phyloP scores from a whole-genome alignment of 2,329 filamentous ascomycete genomes.

The Calycina marina region DNA sequence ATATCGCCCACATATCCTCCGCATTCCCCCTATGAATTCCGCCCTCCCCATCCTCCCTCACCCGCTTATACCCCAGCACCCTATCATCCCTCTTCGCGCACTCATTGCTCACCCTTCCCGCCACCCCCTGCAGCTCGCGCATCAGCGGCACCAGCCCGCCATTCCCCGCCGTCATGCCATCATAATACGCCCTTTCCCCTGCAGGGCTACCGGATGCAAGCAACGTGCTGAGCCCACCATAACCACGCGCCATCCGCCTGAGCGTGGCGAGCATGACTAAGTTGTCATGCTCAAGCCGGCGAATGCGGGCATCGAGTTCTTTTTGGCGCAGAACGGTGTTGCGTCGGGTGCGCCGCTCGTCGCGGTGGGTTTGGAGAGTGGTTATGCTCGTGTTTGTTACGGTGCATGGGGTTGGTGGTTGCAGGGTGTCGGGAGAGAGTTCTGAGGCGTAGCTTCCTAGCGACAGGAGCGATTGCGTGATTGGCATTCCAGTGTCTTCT shows the following conservation, averaged over 20 bases:
- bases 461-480: not conserved
- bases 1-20: no score
- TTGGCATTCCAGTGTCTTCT: conserved; percentile 1
- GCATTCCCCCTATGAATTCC: no score
- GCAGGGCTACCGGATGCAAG: no score
- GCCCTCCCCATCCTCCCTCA: no score
- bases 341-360: conserved; percentile 9
- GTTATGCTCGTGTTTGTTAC: not conserved
- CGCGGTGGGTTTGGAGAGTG: conserved; percentile 3
- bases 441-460: conserved; percentile 1
- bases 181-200: no score
- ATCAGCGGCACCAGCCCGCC: conserved; percentile 10
- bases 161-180: conserved; percentile 16
- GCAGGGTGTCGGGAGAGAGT: not conserved
- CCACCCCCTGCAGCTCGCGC: not conserved
- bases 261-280: conserved; percentile 11
- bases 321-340: conserved; percentile 9
- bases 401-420: not conserved
- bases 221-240: conserved; percentile 8
- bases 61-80: not conserved
- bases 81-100: conserved; percentile 1
- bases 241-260: conserved; percentile 9
- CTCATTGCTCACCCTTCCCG: not conserved
- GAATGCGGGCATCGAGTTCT: conserved; percentile 13
- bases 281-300: conserved; percentile 17